Conservation (phyloP, 331 rosid species). For the Malus hybrid region DNA sequence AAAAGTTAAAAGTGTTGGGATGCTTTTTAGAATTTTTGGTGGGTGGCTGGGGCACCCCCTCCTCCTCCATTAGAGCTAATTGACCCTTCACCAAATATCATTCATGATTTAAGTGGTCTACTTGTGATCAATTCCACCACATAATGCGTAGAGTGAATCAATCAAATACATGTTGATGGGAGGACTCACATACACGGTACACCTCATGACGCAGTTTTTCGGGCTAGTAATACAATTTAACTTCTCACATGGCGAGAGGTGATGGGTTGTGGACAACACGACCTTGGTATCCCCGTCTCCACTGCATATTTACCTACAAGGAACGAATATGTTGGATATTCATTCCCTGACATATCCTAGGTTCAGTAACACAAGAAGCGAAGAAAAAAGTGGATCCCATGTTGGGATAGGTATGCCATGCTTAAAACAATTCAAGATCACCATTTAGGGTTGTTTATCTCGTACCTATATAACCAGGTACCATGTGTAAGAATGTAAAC, state of each 20-base stretch:
- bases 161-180: constrained; percentile 14
- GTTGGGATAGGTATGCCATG: neutral
- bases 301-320: no score
- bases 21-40: constrained; percentile 37
- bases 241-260: neutral
- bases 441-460: neutral
- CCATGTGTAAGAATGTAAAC: no score
- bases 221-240: neutral
- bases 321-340: no score
- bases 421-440: neutral
- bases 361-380: no score
- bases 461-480: neutral
- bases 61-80: constrained; percentile 14
- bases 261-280: neutral
- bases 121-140: neutral
- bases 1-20: constrained; percentile 37
- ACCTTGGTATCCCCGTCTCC: neutral
- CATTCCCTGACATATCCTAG: neutral
- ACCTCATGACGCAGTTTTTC: neutral
- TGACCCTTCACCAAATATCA: constrained; percentile 63
- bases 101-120: constrained; percentile 35
- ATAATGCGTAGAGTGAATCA: neutral
- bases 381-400: neutral
- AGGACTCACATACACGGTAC: neutral
- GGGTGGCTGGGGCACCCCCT: constrained; percentile 30